Evolutionary conservation across 768 basidiomycete genomes (phyloP).

Genomic region (Lentinula detonsa): DNA sequence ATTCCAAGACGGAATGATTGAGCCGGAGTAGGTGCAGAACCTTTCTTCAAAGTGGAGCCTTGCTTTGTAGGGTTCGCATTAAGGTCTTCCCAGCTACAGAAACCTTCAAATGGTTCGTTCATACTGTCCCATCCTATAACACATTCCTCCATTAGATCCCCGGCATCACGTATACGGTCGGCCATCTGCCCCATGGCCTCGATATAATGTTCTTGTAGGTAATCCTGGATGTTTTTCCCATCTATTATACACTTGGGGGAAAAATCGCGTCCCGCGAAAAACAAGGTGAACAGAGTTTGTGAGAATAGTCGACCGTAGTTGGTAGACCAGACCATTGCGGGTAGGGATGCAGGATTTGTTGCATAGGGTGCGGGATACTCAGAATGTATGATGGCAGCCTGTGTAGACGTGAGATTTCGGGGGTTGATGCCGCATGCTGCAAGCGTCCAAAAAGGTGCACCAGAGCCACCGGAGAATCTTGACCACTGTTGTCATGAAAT

Average conservation of each 20-base stretch:
- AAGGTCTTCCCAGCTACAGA: conserved; percentile 64
- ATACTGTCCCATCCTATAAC: conserved; percentile 96
- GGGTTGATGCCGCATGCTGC: conserved; percentile 89
- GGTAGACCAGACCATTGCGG: conserved; percentile 96
- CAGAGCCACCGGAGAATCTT: conserved; percentile 90
- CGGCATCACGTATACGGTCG: conserved; percentile 68
- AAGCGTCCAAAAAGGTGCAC: conserved; percentile 93
- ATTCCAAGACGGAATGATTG: conserved; percentile 84
- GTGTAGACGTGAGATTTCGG: conserved; percentile 76
- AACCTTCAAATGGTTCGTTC: conserved; percentile 92
- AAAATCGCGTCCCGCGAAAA: conserved; percentile 86
- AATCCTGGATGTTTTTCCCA: conserved; percentile 89
- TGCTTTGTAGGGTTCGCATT: conserved; percentile 57
- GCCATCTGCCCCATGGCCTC: conserved; percentile 72
- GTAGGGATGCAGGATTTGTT: conserved; percentile 68
- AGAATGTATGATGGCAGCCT: conserved; percentile 80
- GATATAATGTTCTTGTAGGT: conserved; percentile 71
- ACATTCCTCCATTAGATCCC: conserved; percentile 75
- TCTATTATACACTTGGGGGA: conserved; percentile 91
- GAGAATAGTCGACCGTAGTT: conserved; percentile 88
- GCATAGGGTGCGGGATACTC: conserved; percentile 69
- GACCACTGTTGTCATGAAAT: conserved; percentile 64
- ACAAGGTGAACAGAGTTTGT: conserved; percentile 90
- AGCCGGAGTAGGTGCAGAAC: conserved; percentile 78
- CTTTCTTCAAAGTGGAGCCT: conserved; percentile 75